Evolutionary conservation across 192 early-diverging fungal genomes (phyloP).

Genomic region (Cladochytrium replicatum): DNA sequence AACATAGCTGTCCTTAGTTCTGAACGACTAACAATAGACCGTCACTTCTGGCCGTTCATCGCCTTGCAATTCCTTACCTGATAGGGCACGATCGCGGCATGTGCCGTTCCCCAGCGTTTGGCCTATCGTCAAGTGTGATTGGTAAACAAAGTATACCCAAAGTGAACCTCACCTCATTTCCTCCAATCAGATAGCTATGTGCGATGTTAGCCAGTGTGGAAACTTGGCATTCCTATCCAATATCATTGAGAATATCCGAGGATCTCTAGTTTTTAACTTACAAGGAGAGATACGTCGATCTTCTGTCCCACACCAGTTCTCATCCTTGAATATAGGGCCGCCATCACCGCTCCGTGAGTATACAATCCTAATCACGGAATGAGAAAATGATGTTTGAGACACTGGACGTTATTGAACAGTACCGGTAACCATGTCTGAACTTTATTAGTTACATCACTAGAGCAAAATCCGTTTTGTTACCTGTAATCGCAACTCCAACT

Average conservation of each 20-base stretch:
- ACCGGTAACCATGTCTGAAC: not conserved
- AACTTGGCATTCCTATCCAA: conserved; percentile 63
- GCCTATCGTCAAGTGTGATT: conserved; percentile 37
- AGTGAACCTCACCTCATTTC: conserved; percentile 39
- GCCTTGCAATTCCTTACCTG: conserved; percentile 34
- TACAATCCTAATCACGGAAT: conserved; percentile 81
- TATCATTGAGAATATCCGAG: not conserved
- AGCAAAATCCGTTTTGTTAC: conserved; percentile 37
- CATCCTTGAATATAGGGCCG: conserved; percentile 63
- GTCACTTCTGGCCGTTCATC: not conserved
- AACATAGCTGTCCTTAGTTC: conserved; percentile 64
- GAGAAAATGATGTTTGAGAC: not conserved
- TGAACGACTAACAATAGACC: conserved; percentile 37
- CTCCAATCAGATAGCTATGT: conserved; percentile 74
- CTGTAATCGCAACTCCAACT: conserved; percentile 94
- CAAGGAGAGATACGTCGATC: conserved; percentile 76
- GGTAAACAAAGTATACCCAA: not conserved
- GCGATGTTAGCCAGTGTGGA: conserved; percentile 84
- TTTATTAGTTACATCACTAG: not conserved
- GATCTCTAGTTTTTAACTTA: not conserved
- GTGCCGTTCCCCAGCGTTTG: conserved; percentile 73
- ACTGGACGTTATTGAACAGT: not conserved
- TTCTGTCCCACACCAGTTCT: conserved; percentile 64
- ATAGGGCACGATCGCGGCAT: conserved; percentile 90
- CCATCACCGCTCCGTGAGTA: conserved; percentile 82